A percentile compares a stretch with the other conserved stretches of the same genome.
phyloP scores from a whole-genome alignment of 495 filamentous ascomycete genomes.

The Pseudotulostoma volvatum region DNA sequence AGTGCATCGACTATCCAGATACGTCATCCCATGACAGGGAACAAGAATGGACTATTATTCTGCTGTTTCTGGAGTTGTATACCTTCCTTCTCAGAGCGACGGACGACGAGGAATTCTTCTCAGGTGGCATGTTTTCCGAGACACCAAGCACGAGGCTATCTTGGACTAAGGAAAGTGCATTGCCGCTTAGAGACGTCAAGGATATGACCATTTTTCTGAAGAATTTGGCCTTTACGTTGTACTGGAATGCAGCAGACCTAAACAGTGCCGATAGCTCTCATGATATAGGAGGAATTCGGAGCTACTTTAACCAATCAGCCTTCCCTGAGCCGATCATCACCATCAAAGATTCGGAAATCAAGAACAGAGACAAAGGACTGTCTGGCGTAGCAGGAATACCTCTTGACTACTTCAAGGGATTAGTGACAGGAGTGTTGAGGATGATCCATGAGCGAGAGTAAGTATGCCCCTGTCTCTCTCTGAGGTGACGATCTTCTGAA shows the following conservation, averaged over 20 bases:
- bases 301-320: conserved; percentile 33
- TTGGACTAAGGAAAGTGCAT: conserved; percentile 46
- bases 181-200: conserved; percentile 54
- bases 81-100: conserved; percentile 80
- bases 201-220: conserved; percentile 74
- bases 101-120: conserved; percentile 62
- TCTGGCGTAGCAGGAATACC: conserved; percentile 53
- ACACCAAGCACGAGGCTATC: conserved; percentile 22
- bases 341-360: conserved; percentile 20
- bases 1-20: conserved; percentile 6
- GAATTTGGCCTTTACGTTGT: conserved; percentile 78
- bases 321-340: conserved; percentile 12
- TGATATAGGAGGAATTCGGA: conserved; percentile 33
- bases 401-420: conserved; percentile 59
- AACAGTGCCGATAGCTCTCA: conserved; percentile 34
- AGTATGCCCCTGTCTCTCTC: conserved; percentile 7
- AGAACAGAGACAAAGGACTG: conserved; percentile 27
- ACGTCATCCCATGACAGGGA: conserved; percentile 25
- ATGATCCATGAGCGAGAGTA: conserved; percentile 88
- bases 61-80: conserved; percentile 89
- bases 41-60: conserved; percentile 74
- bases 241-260: conserved; percentile 64
- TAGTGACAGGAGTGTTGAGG: conserved; percentile 66
- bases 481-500: conserved; percentile 2
- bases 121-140: conserved; percentile 21